Base-by-base conservation (phyloP, 2,329 filamentous ascomycete species). In the Nigrospora osmanthi region DNA sequence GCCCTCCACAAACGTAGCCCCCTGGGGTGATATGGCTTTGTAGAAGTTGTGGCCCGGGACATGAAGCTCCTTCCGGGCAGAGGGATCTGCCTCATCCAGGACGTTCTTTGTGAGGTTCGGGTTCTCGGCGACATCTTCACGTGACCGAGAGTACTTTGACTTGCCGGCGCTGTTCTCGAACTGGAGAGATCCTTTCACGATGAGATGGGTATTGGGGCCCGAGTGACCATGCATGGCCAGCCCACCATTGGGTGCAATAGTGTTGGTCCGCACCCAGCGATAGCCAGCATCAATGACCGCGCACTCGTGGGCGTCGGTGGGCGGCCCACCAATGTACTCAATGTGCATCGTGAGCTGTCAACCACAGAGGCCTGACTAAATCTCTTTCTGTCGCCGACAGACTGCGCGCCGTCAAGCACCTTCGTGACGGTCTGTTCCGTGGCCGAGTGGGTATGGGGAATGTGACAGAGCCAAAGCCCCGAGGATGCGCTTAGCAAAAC, bases 1-100 rank as follows among this genome's bases (percentile, higher is more conserved):
- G 1, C 47, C 51, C 19, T 52, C 51, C 10, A 52, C 47, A 28
- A 55, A 51, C 2, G 14, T 40, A 28, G 46, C 45, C 19, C 48
- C 50, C 1, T 10, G 11, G 15, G 3, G 30, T 5, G 47, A 51
- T 1, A 44, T 41, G 12, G 32, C 50, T 15, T 35, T 46, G 36
- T 51, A 52, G 4, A 5, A 14, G 23, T 35, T 33, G 3, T 39
- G 28, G 4, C 47, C 35, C 9, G n/a, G 14, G 13, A 49, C 40
- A 1, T 10, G 11, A 11, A 42, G 36, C 32, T 47, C 45, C 10
- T 38, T 38, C 6, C 10, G 2, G 1, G 12, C 19, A 4, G 15
- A 13, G 3, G 28, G 42, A 10, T 33, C 36, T 3, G 36, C 33
- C 6, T 28, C 33, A 6, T 43, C 33, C 14, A 34, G 15, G 3